Base-by-base conservation (phyloP, 805 yeast species). In the Millerozyma miso region DNA sequence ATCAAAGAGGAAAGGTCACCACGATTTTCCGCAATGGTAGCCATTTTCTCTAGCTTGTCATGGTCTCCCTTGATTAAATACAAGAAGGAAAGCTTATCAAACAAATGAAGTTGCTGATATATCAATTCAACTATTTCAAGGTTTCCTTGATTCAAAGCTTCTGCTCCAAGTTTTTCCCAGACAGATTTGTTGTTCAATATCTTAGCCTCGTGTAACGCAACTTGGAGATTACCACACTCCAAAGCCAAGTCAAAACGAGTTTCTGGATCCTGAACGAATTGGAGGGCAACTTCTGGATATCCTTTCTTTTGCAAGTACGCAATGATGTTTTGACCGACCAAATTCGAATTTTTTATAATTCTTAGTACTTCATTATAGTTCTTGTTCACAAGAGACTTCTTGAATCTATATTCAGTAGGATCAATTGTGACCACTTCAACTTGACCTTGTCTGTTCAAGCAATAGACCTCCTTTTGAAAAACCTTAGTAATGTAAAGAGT, bases 251-350 rank as follows among this genome's bases (percentile, higher is more conserved):
- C 99, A 57, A 93, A 91, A 65, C 96, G 80, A 34, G 97, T 88
- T 63, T 90, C 96, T 4, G 98, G 85, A 62, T 93, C 99, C 66
- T 89, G 85, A 41, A 93, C 99, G 59, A 93, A 95, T 65, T 91
- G 97, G 48, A 93, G 75, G 2, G 99, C 99, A 63, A 93, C 83
- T 67, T 93, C 99, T 19, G 99, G 98, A 62, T 85, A 91, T 2
- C 99, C 99, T 59, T 88, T 80, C 71, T 90, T 85, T 63, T 93
- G 96, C 57, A 93, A 76, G 63, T 91, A 93, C 3, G 95, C 93
- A 62, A 93, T 90, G 59, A 93, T 93, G 62, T 90, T 88, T 71
- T 95, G 97, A 50, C 99, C 99, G 40, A 93, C 99, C 59, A 93
- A 76, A 57, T 87, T 89, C 17, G 98, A 90, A 45, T 77, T 81